These are phyloP conservation scores for Pholiota conissans DNA, from an alignment of 768 basidiomycete species.

Conservation along the genomic window DNA sequence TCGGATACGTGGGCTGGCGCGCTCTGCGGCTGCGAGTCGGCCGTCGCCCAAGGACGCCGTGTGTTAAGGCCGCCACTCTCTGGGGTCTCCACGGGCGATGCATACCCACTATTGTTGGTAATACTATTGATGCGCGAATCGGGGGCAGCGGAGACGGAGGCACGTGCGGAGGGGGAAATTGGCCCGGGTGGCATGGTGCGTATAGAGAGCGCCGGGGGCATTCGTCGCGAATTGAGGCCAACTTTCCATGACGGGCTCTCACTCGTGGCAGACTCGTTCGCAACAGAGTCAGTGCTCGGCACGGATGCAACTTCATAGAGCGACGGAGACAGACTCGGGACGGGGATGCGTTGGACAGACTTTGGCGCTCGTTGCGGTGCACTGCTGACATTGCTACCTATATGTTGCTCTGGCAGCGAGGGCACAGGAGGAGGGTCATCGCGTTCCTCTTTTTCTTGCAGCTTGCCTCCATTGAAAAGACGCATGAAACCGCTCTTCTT, in stretches of 20 bases:
- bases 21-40: slow-evolving; percentile 44
- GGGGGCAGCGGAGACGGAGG: not conserved
- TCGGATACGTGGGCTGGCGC: slow-evolving; percentile 64
- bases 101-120: not conserved
- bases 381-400: slow-evolving; percentile 8
- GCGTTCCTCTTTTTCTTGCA: slow-evolving; percentile 47
- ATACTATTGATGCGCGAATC: not conserved
- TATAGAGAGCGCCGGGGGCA: slow-evolving; percentile 43
- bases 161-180: not conserved
- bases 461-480: slow-evolving; percentile 60
- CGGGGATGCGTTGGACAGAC: slow-evolving; percentile 38
- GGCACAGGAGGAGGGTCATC: slow-evolving; percentile 59
- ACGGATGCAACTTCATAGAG: slow-evolving; percentile 24
- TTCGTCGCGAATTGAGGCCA: slow-evolving; percentile 20
- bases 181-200: slow-evolving; percentile 22
- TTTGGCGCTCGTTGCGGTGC: slow-evolving; percentile 30
- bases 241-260: slow-evolving; percentile 10
- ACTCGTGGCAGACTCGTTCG: slow-evolving; percentile 1
- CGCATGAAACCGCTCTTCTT: slow-evolving; percentile 85
- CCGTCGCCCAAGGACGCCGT: slow-evolving; percentile 22
- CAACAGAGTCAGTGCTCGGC: slow-evolving; percentile 9
- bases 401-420: slow-evolving; percentile 34
- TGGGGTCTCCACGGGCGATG: not conserved
- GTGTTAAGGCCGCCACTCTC: not conserved
- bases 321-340: slow-evolving; percentile 39